Conservation (phyloP, 192 early-diverging fungal species). For the Linderina pennispora region DNA sequence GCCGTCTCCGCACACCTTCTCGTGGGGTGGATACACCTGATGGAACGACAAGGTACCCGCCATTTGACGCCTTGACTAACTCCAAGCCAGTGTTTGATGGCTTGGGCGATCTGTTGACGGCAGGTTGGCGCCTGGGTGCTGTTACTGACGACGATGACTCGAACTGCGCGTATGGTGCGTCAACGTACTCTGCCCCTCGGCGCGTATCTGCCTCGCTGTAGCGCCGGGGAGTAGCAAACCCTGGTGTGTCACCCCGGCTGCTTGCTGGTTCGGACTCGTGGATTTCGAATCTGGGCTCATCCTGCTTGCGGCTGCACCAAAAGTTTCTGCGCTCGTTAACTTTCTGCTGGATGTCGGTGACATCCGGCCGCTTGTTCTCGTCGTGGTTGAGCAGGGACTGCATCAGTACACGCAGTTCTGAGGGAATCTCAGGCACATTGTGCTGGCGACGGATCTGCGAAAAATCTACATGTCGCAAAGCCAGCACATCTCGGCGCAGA, state of each 20-base stretch:
- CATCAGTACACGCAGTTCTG: conserved; percentile 31
- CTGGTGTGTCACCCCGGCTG: conserved; percentile 17
- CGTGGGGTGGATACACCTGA: too few relatives aligned
- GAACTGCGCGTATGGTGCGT: too few relatives aligned
- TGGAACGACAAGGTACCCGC: too few relatives aligned
- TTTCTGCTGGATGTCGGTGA: conserved; percentile 19
- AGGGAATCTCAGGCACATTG: conserved; percentile 20
- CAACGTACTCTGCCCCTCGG: too few relatives aligned
- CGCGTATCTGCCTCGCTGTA: neutral
- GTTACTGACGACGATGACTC: too few relatives aligned
- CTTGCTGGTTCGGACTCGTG: conserved; percentile 28
- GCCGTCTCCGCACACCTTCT: too few relatives aligned
- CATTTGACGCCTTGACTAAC: too few relatives aligned
- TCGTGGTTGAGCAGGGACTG: conserved; percentile 28
- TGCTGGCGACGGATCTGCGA: conserved; percentile 9
- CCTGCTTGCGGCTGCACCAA: conserved; percentile 24
- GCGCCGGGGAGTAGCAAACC: conserved; percentile 3
- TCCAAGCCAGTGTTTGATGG: too few relatives aligned
- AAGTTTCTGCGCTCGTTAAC: conserved; percentile 21
- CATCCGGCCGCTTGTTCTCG: conserved; percentile 34
- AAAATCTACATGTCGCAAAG: conserved; percentile 45
- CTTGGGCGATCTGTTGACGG: too few relatives aligned
- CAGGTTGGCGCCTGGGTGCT: too few relatives aligned
- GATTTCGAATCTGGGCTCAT: conserved; percentile 30
- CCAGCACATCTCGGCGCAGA: conserved; percentile 72